Percentiles rank a stretch among this genome's conserved stretches.
Conservation (phyloP, 306 rosid species). For the Quercus robur region DNA sequence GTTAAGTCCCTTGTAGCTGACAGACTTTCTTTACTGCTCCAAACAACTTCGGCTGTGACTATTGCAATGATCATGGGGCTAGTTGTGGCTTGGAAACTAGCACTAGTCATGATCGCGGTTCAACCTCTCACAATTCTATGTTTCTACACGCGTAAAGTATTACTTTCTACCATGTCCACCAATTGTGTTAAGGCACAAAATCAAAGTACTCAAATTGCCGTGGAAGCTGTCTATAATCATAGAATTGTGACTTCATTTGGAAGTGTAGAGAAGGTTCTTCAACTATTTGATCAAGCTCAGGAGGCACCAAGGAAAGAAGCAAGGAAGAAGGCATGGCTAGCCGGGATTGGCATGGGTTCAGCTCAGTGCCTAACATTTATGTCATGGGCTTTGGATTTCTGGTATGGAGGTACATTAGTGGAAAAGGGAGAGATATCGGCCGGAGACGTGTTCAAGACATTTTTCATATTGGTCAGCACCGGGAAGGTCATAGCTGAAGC, state of each 20-base stretch:
- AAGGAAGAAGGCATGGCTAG: slow-evolving; percentile 81
- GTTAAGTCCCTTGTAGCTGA: slow-evolving; percentile 93
- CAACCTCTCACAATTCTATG: slow-evolving; percentile 86
- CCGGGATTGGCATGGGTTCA: slow-evolving; percentile 94
- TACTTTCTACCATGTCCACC: slow-evolving; percentile 69
- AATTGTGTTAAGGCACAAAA: slow-evolving; percentile 75
- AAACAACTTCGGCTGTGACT: slow-evolving; percentile 78
- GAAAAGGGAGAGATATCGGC: slow-evolving; percentile 66
- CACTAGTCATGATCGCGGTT: slow-evolving; percentile 84
- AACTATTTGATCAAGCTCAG: slow-evolving; percentile 75
- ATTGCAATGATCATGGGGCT: slow-evolving; percentile 90
- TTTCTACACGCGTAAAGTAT: slow-evolving; percentile 78
- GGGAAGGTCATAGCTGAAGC: slow-evolving; percentile 99
- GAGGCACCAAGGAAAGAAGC: slow-evolving; percentile 85
- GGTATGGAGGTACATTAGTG: slow-evolving; percentile 92
- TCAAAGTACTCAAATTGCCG: slow-evolving; percentile 86
- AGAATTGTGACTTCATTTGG: slow-evolving; percentile 81
- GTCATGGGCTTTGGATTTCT: slow-evolving; percentile 97
- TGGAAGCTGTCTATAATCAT: slow-evolving; percentile 88
- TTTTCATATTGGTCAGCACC: slow-evolving; percentile 85
- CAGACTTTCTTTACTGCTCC: slow-evolving; percentile 69
- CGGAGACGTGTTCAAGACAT: slow-evolving; percentile 92
- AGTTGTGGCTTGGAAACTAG: slow-evolving; percentile 87
- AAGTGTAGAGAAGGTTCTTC: slow-evolving; percentile 53
- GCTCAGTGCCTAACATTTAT: slow-evolving; percentile 92